A percentile compares a stretch with the other conserved stretches of the same genome.
phyloP scores from a whole-genome alignment of 2,329 filamentous ascomycete species.

The Epichloe typhina region DNA sequence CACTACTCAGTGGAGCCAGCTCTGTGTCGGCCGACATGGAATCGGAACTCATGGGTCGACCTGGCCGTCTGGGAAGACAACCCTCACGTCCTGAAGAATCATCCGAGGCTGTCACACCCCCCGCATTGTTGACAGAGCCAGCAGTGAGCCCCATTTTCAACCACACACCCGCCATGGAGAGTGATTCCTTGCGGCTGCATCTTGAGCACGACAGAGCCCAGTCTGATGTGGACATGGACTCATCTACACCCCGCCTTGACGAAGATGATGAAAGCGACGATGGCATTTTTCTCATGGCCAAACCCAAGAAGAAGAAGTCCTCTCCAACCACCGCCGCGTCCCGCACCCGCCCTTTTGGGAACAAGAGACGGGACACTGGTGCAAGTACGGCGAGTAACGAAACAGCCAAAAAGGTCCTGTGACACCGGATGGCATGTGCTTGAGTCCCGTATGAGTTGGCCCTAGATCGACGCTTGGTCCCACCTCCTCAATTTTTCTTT shows the following conservation, averaged over 20 bases:
- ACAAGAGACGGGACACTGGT: constrained; percentile 43
- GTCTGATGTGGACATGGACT: background rate
- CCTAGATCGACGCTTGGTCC: background rate
- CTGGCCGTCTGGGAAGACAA: constrained; percentile 22
- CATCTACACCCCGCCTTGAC: constrained; percentile 14
- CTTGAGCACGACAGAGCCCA: constrained; percentile 10
- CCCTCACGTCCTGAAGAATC: constrained; percentile 33
- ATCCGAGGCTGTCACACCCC: constrained; percentile 41
- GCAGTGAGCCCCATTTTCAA: constrained; percentile 27
- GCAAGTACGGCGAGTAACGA: constrained; percentile 49
- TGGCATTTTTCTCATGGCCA: constrained; percentile 40
- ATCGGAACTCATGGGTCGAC: constrained; percentile 32
- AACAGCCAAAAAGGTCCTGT: constrained; percentile 44
- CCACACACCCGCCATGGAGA: constrained; percentile 19
- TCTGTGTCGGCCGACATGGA: constrained; percentile 51
- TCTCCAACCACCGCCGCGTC: constrained; percentile 8
- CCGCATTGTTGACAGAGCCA: constrained; percentile 35
- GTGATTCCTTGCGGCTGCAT: constrained; percentile 18
- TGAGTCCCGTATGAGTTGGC: background rate
- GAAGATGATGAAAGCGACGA: constrained; percentile 41
- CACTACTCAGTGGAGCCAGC: constrained; percentile 49
- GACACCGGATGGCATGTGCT: background rate
- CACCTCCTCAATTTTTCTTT: constrained; percentile 5
- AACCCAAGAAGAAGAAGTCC: constrained; percentile 33
- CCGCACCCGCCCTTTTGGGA: constrained; percentile 19